These are phyloP conservation scores for Tolypocladium tundrense DNA, from an alignment of 2,329 filamentous ascomycete species.

Conservation along the genomic window DNA sequence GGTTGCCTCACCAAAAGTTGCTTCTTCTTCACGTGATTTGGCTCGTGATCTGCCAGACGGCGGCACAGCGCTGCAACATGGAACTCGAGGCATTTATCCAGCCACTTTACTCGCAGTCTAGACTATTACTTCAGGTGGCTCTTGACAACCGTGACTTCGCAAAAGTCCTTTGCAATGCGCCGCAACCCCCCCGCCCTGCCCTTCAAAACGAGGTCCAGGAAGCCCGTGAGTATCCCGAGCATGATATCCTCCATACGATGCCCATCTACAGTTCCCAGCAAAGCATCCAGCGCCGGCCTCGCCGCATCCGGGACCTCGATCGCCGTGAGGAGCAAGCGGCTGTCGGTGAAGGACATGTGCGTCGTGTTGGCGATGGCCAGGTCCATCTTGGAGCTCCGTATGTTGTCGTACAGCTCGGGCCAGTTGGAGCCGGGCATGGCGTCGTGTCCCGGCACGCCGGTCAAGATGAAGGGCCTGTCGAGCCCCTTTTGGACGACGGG, in stretches of 20 bases:
- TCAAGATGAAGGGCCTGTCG: constrained; percentile 10
- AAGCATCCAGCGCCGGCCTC: not conserved
- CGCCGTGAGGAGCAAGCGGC: constrained; percentile 2
- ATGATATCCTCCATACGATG: not conserved
- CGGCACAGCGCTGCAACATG: not conserved
- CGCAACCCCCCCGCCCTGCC: not conserved
- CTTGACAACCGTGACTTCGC: not conserved
- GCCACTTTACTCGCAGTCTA: not conserved
- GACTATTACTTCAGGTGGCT: not conserved
- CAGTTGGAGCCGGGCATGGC: constrained; percentile 10
- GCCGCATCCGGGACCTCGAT: not conserved
- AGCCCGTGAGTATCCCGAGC: not conserved
- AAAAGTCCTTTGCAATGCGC: not conserved
- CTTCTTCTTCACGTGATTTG: not conserved
- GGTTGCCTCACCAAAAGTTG: too few relatives aligned
- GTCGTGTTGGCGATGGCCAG: constrained; percentile 8
- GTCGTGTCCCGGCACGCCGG: constrained; percentile 7
- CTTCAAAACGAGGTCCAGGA: not conserved
- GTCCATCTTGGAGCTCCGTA: constrained; percentile 6
- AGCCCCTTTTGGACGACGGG: constrained; percentile 10
- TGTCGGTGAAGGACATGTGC: constrained; percentile 12
- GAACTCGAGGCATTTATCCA: not conserved
- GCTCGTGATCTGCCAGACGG: not conserved
- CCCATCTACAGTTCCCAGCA: not conserved
- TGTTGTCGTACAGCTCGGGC: constrained; percentile 3